Base-by-base conservation (phyloP, 169 alveolate genomes). In the Cryptosporidium sp. region DNA sequence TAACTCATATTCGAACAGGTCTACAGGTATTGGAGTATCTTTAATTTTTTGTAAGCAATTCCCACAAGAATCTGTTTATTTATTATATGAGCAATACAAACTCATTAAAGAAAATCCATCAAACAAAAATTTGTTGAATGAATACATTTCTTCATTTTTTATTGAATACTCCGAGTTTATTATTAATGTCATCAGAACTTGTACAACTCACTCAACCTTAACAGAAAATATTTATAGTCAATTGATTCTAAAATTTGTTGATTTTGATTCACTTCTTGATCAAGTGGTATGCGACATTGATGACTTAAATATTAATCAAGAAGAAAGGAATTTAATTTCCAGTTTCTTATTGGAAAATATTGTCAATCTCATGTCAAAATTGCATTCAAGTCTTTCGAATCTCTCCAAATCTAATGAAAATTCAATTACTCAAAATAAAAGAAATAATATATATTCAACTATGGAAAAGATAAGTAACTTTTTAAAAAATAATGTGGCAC, bases 21-120 rank as follows among this genome's bases (percentile, higher is more conserved):
- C 44, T 42, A 62, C 89, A 0, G 75, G 89, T 9, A 80, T 80
- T 39, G 89, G 89, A 18, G 14, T 80, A 42, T 62, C 89, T 42
- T 16, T 80, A 26, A 80, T 80, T 10, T 80, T 80, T 48, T 80
- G 89, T 80, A 60, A 80, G 10, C 89, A 80, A 45, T 80, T 80
- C 67, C 75, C 89, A 31, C 89, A 80, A 53, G 89, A 80, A 37
- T 29, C 42, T 51, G 48, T 62, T 26, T 80, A 80, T 80, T n/a
- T 80, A 16, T 61, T 80, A 33, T 62, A 44, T 80, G 67, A 60
- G 44, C 75, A 70, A 44, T 61, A 44, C 62, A 80, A 80, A 18
- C 33, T 35, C 3, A 26, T 39, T 7, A 39, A 26, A 16, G 44
- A 44, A 14, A 60, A 80, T 45, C n/a, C 29, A 18, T 44, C 60